Conservation (phyloP, 2,329 filamentous ascomycete genomes). For the Talaromyces sp. region DNA sequence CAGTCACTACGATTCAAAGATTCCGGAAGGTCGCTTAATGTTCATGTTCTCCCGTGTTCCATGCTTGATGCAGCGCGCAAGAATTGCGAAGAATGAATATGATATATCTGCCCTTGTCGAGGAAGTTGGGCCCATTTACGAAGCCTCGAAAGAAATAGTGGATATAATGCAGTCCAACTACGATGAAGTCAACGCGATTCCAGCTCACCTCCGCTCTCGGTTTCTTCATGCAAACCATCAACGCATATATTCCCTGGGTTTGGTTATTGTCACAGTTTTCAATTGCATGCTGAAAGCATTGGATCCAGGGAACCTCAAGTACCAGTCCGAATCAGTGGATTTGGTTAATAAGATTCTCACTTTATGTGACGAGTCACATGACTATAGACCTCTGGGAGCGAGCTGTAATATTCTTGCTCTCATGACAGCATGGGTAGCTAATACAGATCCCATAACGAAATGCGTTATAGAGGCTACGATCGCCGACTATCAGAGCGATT, state of each 20-base stretch:
- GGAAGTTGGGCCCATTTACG: background rate
- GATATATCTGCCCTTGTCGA: background rate
- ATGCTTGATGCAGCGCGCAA: conserved; percentile 22
- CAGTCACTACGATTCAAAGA: conserved; percentile 22
- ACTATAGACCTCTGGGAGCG: conserved; percentile 28
- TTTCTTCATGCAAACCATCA: conserved; percentile 24
- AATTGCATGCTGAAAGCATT: conserved; percentile 28
- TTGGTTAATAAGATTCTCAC: conserved; percentile 22
- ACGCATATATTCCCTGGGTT: conserved; percentile 26
- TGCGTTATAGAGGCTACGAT: conserved; percentile 14
- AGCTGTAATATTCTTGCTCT: conserved; percentile 25
- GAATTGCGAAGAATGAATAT: conserved; percentile 6
- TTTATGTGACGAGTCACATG: conserved; percentile 19
- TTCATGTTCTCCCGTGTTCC: conserved; percentile 24
- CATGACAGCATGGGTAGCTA: conserved; percentile 19
- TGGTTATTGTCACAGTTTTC: conserved; percentile 26
- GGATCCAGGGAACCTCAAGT: conserved; percentile 14
- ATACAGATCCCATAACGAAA: conserved; percentile 15
- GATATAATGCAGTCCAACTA: conserved; percentile 20
- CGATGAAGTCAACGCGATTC: conserved; percentile 15
- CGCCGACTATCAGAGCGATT: conserved; percentile 22
- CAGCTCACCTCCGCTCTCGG: conserved; percentile 14
- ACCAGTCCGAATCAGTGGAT: conserved; percentile 15
- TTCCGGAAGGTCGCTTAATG: conserved; percentile 27
- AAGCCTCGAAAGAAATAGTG: background rate